A percentile compares a stretch with the other conserved stretches of the same genome.
These are phyloP conservation scores for Aspergillus pseudoglaucus DNA, from an alignment of 2,329 filamentous ascomycete species.

Conservation along the genomic window DNA sequence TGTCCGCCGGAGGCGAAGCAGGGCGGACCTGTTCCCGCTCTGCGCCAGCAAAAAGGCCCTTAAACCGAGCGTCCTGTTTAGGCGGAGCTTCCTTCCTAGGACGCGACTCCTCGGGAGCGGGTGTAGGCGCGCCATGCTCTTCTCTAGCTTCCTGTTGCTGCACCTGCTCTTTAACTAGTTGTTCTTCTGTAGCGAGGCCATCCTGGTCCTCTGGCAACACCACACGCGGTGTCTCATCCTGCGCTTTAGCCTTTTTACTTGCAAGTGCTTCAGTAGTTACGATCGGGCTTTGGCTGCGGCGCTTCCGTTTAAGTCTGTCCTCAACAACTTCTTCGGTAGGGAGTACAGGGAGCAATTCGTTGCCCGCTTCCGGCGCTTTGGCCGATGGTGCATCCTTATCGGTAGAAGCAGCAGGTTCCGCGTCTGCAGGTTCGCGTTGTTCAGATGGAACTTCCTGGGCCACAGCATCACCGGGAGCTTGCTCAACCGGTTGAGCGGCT, in stretches of 20 bases:
- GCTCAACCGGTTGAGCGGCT: slow-evolving; percentile 17
- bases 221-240: slow-evolving; percentile 32
- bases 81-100: slow-evolving; percentile 14
- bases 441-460: slow-evolving; percentile 7
- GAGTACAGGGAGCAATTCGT: slow-evolving; percentile 21
- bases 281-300: slow-evolving; percentile 57
- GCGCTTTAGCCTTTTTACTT: slow-evolving; percentile 51
- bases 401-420: slow-evolving; percentile 1
- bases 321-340: slow-evolving; percentile 37
- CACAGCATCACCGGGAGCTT: slow-evolving; percentile 12
- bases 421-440: slow-evolving; percentile 16
- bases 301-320: slow-evolving; percentile 60
- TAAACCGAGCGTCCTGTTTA: slow-evolving; percentile 44
- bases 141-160: slow-evolving; percentile 14
- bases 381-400: slow-evolving; percentile 13
- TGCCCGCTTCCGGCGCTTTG: slow-evolving; percentile 20
- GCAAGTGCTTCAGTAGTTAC: slow-evolving; percentile 49
- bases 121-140: slow-evolving; percentile 5
- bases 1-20: slow-evolving; percentile 19
- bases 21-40: slow-evolving; percentile 19
- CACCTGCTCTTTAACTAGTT: slow-evolving; percentile 4
- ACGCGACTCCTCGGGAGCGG: slow-evolving; percentile 4
- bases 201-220: slow-evolving; percentile 25
- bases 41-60: slow-evolving; percentile 38
- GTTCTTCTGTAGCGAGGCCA: slow-evolving; percentile 5